Evolutionary conservation across 257 asterid species (phyloP).

Genomic region (Buddleja alternifolia): DNA sequence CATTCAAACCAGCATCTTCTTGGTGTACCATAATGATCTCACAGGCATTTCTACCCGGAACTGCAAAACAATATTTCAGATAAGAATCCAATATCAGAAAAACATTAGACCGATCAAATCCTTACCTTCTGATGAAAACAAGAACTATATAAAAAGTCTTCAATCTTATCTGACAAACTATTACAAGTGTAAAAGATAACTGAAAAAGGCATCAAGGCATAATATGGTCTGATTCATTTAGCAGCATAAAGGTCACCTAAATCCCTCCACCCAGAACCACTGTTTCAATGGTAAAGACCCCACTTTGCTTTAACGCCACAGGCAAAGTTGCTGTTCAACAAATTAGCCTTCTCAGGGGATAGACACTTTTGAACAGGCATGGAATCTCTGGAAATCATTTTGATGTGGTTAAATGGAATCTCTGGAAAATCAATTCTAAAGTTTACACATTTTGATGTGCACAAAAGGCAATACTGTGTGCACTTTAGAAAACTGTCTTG

Average conservation of each 20-base stretch:
- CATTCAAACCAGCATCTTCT: slow-evolving; percentile 92
- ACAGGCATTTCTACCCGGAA: slow-evolving; percentile 84
- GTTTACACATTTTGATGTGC: background rate
- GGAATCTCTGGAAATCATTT: background rate
- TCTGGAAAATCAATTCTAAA: no score
- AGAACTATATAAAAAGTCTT: background rate
- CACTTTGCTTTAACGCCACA: slow-evolving; percentile 15
- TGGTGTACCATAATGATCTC: slow-evolving; percentile 94
- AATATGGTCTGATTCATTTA: background rate
- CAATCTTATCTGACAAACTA: slow-evolving; percentile 2
- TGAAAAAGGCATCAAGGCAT: slow-evolving; percentile 1
- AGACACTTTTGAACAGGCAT: background rate
- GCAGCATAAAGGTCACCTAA: background rate
- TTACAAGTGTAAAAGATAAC: background rate
- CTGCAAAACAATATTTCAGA: slow-evolving; percentile 44
- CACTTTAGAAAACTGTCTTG: background rate
- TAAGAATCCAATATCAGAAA: background rate
- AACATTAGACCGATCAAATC: slow-evolving; percentile 7
- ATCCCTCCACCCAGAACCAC: background rate
- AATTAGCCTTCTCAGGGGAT: background rate
- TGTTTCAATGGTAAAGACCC: background rate
- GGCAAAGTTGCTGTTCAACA: background rate
- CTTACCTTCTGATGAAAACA: background rate
- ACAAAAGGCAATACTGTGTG: background rate
- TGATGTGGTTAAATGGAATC: background rate